Evolutionary conservation across 345 rosid species (phyloP), one percentile per base, ranked within the genome.

Genomic region (Populus euphratica): DNA sequence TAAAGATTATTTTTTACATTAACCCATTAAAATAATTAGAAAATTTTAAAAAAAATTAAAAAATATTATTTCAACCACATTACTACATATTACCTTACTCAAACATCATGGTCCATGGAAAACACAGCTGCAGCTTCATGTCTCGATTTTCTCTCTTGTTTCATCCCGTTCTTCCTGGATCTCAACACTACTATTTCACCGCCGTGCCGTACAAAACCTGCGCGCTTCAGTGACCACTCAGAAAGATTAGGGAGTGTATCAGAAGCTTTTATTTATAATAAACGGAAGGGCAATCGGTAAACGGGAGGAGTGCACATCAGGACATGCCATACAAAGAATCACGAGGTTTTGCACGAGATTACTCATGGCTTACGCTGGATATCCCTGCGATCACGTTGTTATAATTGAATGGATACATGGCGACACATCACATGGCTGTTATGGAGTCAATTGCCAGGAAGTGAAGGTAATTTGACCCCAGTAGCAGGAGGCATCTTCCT

Each of bases 391-490:
- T 17, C 62, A 33, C 75, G n/a, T 54, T 52, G 31, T 41, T 41
- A 41, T 73, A 59, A 73, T 38, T 4, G 66, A 36, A 12, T 49
- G n/a, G 4, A 49, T 47, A 29, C 11, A 25, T 50, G n/a, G 14
- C 31, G 70, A 43, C 70, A 65, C 70, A 33, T 74, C 77, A 74
- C 77, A 65, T 74, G 71, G 14, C 38, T 73, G 41, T 20, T 38
- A 2, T 21, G 23, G 61, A 39, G 38, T 65, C 44, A 64, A 73
- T 74, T 64, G 39, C 77, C 49, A 59, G 7, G 8, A 20, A 38
- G 23, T 56, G 23, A 73, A 36, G 50, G 5, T 29, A n/a, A 70
- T 36, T 59, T 59, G n/a, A 16, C 14, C 67, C 56, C 62, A 62
- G 38, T 62, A 23, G 29, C 16, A 25, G 5, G 76, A 38, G 5